Evolutionary conservation across 2,329 filamentous ascomycete genomes (phyloP), one percentile per base, ranked within the genome.

Genomic region (Huntiella bhutanensis): DNA sequence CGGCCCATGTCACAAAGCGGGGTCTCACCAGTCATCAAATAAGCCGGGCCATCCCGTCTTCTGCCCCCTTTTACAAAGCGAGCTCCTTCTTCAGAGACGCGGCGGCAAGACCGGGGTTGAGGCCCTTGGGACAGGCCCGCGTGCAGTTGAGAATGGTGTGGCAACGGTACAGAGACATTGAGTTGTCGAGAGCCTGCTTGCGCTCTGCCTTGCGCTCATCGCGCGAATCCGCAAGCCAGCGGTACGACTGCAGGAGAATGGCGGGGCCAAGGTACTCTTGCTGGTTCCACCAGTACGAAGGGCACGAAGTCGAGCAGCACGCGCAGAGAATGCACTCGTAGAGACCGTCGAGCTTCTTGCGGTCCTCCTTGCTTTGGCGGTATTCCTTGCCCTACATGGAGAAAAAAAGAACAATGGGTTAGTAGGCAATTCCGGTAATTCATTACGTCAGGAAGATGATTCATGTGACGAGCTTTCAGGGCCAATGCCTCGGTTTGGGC

Each of bases 221-320:
- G 65, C 91, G 81, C 38, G 84, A 92, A 64, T 98, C 91, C 59
- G 80, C 82, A 54, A 98, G 73, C 91, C 91, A 98, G 60, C 88
- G 79, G 77, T 96, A 98, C 6, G 86, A 94, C 69, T 98, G 91
- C 54, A 98, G 77, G 45, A 98, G 81, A 51, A 98, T 84, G 54
- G 91, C 91, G 50, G 91, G 91, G 53, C 91, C 91, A 43, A 98
- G 83, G 70, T 98, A 98, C 66, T 96, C 87, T 68, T 96, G 87
- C 56, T 81, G 79, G 72, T 98, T 98, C 91, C 91, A 98, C 91
- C 91, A 98, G 74, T 98, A 98, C 13, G 86, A 95, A n/a, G 91
- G 91, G 73, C 91, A 98, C 41, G 88, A 94, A 16, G 91, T 98
- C 55, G 83, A 91, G 78, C 91, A 98, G 79, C 91, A 98, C 56